Conservation (phyloP, 2,329 filamentous ascomycete species). For the Colletotrichum nymphaeae region DNA sequence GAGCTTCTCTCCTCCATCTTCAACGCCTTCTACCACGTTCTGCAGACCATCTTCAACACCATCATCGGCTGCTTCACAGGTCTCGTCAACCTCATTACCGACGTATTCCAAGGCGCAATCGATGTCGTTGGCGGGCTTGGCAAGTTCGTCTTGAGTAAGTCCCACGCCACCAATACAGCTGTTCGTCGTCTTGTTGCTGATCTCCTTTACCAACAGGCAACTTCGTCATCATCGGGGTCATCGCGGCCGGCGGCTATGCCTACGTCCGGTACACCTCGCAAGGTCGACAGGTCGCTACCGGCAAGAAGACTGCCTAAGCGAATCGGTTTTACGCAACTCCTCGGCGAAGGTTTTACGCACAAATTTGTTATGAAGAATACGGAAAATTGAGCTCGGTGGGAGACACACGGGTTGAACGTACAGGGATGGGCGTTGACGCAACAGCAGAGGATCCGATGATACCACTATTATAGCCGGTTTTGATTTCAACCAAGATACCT, state of each 20-base stretch:
- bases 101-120: constrained; percentile 49
- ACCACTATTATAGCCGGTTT: background rate
- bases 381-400: background rate
- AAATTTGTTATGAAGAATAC: background rate
- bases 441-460: background rate
- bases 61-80: constrained; percentile 50
- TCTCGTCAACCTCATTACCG: constrained; percentile 48
- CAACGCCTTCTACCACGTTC: constrained; percentile 46
- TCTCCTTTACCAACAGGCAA: constrained; percentile 44
- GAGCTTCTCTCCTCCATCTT: constrained; percentile 54
- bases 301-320: constrained; percentile 43
- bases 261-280: constrained; percentile 49
- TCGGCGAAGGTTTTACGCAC: background rate
- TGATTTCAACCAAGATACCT: background rate
- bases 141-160: constrained; percentile 53
- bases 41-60: constrained; percentile 47
- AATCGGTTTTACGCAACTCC: accelerated
- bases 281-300: constrained; percentile 41
- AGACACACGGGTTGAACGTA: background rate
- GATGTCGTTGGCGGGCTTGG: constrained; percentile 52
- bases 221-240: constrained; percentile 47
- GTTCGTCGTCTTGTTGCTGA: background rate
- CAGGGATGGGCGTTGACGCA: background rate
- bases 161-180: background rate
- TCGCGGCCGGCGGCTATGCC: constrained; percentile 45